A percentile compares a stretch with the other conserved stretches of the same genome.
Evolutionary conservation across 257 asterid species (phyloP).

Genomic region (Lycium ferocissimum): DNA sequence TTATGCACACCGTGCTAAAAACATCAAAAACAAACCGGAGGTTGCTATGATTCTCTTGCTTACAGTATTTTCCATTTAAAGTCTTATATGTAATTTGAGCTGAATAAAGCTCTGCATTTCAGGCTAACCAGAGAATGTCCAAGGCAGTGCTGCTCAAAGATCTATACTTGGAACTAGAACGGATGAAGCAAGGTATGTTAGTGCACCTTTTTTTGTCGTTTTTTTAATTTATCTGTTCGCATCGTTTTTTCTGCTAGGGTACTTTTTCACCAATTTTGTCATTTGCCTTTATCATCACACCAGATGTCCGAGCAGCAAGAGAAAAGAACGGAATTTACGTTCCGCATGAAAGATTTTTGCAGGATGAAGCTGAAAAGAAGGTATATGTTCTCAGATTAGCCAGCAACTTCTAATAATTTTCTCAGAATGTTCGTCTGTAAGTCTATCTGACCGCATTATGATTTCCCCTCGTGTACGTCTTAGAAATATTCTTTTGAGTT

Average conservation of each 20-base stretch:
- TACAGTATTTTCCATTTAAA: neutral
- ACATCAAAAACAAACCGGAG: conserved; percentile 88
- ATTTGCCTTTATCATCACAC: conserved; percentile 27
- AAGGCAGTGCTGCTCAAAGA: conserved; percentile 80
- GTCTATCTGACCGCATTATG: neutral
- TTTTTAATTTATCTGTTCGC: neutral
- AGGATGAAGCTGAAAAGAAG: conserved; percentile 88
- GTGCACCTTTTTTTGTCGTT: conserved; percentile 27
- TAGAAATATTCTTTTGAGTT: neutral
- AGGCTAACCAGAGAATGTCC: conserved; percentile 85
- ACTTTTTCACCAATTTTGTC: neutral
- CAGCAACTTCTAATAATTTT: neutral
- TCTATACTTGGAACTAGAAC: conserved; percentile 73
- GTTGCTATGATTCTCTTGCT: conserved; percentile 36
- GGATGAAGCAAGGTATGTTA: conserved; percentile 77
- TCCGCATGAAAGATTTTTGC: conserved; percentile 81
- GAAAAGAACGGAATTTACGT: conserved; percentile 86
- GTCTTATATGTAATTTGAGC: conserved; percentile 30
- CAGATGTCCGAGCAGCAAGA: conserved; percentile 91
- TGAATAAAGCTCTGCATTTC: conserved; percentile 43
- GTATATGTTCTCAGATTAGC: conserved; percentile 40
- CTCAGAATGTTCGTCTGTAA: conserved; percentile 6
- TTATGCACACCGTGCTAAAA: conserved; percentile 88
- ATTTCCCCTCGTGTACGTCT: neutral
- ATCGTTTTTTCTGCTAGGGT: neutral